Evolutionary conservation across 495 filamentous ascomycete species (phyloP).

Genomic region (Neurospora discreta): DNA sequence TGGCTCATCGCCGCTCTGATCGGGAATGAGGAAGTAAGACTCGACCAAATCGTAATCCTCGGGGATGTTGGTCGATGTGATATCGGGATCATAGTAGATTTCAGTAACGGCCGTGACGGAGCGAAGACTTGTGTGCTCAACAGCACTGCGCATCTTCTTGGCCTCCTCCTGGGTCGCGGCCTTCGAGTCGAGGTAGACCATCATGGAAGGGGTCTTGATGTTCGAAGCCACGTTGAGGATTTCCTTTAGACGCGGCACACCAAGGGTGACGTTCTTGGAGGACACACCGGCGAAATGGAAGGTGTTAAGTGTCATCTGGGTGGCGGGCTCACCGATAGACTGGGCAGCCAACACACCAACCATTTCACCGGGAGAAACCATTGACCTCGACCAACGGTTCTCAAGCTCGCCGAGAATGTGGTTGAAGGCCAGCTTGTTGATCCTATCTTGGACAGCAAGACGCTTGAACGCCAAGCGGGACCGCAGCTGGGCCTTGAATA

Average conservation of each 20-base stretch:
- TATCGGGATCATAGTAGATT: constrained; percentile 94
- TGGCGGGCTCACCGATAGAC: constrained; percentile 96
- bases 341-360: constrained; percentile 96
- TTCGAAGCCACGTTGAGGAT: constrained; percentile 95
- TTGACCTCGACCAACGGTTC: constrained; percentile 66
- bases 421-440: constrained; percentile 88
- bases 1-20: constrained; percentile 55
- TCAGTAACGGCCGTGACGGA: constrained; percentile 85
- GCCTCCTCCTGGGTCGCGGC: constrained; percentile 60
- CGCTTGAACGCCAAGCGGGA: constrained; percentile 87
- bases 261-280: constrained; percentile 97
- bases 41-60: constrained; percentile 90
- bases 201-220: constrained; percentile 98
- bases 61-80: constrained; percentile 71
- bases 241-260: constrained; percentile 98
- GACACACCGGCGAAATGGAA: constrained; percentile 99
- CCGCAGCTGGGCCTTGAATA: constrained; percentile 86
- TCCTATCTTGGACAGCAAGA: constrained; percentile 66
- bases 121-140: constrained; percentile 92
- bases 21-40: constrained; percentile 92
- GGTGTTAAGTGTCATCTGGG: constrained; percentile 98
- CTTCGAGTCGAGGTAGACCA: constrained; percentile 64
- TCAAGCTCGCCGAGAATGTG: constrained; percentile 89
- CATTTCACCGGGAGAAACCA: constrained; percentile 91
- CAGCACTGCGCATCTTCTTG: constrained; percentile 73